Percentiles rank a stretch among this genome's conserved stretches.
Conservation (phyloP, 2,329 filamentous ascomycete genomes). For the Fusarium sp. region DNA sequence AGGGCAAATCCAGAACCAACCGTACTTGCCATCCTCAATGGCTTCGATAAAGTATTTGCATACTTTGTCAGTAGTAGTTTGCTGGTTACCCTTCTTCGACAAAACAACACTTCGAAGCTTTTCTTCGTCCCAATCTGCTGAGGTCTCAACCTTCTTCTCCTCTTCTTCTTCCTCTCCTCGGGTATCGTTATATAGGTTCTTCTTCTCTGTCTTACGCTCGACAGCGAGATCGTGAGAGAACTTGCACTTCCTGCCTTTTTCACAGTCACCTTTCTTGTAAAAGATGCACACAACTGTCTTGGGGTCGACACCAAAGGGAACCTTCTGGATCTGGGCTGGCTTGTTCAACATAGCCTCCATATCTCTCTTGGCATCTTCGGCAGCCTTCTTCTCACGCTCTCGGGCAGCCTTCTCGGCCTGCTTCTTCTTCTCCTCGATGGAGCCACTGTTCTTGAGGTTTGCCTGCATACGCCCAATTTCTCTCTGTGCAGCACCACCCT, state of each 20-base stretch:
- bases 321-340: conserved; percentile 95
- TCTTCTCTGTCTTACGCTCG: conserved; percentile 94
- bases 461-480: conserved; percentile 87
- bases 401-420: conserved; percentile 74
- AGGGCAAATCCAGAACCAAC: conserved; percentile 99
- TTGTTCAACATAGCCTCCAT: conserved; percentile 86
- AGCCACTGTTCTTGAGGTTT: conserved; percentile 79
- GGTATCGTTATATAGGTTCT: conserved; percentile 87
- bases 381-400: conserved; percentile 90
- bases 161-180: conserved; percentile 78
- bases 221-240: conserved; percentile 92
- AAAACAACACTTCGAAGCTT: conserved; percentile 91
- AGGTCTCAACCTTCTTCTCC: conserved; percentile 89
- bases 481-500: conserved; percentile 89
- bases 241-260: conserved; percentile 98
- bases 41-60: conserved; percentile 99
- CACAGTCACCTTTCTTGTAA: conserved; percentile 96
- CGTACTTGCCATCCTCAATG: conserved; percentile 98
- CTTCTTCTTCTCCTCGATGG: conserved; percentile 88
- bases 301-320: conserved; percentile 96
- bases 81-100: conserved; percentile 97
- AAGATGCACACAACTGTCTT: conserved; percentile 98
- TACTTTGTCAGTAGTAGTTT: conserved; percentile 96
- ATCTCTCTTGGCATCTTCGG: conserved; percentile 86
- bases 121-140: conserved; percentile 97